Base-by-base conservation (phyloP, 441 rosid genomes). In the Kokia cookei region DNA sequence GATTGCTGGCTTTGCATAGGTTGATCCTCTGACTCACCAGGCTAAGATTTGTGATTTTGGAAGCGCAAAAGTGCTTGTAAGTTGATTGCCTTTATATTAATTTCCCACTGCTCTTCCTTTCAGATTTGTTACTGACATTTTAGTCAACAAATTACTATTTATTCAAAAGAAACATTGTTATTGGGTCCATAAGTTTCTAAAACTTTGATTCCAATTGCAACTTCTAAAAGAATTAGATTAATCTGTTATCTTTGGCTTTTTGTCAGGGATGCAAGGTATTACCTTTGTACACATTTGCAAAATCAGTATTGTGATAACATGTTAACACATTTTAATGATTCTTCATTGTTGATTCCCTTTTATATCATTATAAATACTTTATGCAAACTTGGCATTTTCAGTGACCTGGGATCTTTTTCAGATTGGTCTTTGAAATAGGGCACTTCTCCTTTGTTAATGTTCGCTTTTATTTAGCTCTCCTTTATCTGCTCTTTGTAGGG, bases 1-100 rank as follows among this genome's bases (percentile, higher is more conserved):
- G 42, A 26, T 63, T 70, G 14, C 74, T 69, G 73, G 67, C 29
- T 75, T 40, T 80, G 50, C 57, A 74, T 80, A 96, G 99, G 99
- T 96, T 73, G 95, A 96, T 86, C 98, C 99, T 59, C 94, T 90
- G 17, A 93, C 98, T 26, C 99, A 96, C 75, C 98, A 93, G 76
- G 97, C 93, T 78, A 96, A 96, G 84, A 89, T 96, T 73, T 96
- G 99, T 64, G 99, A 96, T 81, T 96, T 96, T 85, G 99, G 99
- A 69, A 96, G 99, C 72, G 99, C 99, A 24, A 96, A 96, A 89
- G 96, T 88, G 84, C 90, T 96, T 29, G 99, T 94, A 85, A 76
- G 91, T 79, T 58, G 17, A 37, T 35, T 14, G 63, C 43, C 35
- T 72, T 3, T 9, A 13, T 69, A 59, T 35, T 69, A 13, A 14